Evolutionary conservation across 805 yeast species (phyloP).

Genomic region (Danielozyma ontarioensis): DNA sequence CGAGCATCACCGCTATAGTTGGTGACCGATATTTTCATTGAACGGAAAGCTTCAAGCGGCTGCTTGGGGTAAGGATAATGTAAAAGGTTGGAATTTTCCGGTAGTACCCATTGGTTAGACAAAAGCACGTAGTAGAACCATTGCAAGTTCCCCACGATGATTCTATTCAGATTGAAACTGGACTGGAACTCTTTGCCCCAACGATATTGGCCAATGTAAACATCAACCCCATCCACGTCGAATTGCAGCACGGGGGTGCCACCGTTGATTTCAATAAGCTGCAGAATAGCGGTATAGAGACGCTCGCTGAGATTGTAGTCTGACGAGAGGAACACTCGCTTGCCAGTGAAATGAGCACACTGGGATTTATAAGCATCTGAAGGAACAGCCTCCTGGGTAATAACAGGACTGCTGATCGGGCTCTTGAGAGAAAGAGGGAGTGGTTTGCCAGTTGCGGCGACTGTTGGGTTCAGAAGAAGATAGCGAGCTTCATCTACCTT

Average conservation of each 20-base stretch:
- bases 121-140: constrained; percentile 74
- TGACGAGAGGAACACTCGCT: constrained; percentile 44
- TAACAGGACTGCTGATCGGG: not conserved
- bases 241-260: constrained; percentile 40
- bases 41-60: constrained; percentile 50
- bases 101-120: constrained; percentile 50
- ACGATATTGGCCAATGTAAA: constrained; percentile 60
- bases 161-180: constrained; percentile 37
- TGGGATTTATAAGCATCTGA: not conserved
- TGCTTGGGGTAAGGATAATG: constrained; percentile 63
- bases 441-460: not conserved
- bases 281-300: constrained; percentile 32
- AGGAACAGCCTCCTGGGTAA: not conserved
- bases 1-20: constrained; percentile 87
- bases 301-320: constrained; percentile 54
- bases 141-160: constrained; percentile 57
- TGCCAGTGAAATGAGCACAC: constrained; percentile 27
- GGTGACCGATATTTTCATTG: constrained; percentile 60
- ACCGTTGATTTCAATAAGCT: constrained; percentile 47
- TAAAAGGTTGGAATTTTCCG: constrained; percentile 48
- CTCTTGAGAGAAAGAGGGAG: not conserved
- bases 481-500: constrained; percentile 52
- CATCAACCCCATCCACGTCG: constrained; percentile 16
- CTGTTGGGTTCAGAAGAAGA: constrained; percentile 31
- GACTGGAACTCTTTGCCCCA: constrained; percentile 49